Evolutionary conservation across 345 rosid species (phyloP).

Genomic region (Acer saccharum): DNA sequence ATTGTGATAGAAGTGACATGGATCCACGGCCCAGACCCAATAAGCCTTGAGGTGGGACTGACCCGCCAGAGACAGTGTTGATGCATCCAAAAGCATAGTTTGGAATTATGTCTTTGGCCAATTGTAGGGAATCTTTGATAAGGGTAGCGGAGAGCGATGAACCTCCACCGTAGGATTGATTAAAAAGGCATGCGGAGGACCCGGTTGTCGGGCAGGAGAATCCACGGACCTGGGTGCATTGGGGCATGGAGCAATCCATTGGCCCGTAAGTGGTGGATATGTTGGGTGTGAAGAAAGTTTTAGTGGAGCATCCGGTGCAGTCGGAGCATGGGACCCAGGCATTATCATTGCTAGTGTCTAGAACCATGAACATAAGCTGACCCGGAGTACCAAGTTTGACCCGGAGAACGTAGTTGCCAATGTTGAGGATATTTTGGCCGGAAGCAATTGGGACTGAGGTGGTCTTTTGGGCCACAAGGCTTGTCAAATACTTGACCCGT

Average conservation of each 20-base stretch:
- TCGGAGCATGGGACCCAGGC: constrained; percentile 83
- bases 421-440: constrained; percentile 46
- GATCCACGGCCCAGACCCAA: constrained; percentile 90
- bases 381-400: constrained; percentile 79
- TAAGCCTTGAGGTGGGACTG: constrained; percentile 80
- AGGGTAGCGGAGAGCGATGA: constrained; percentile 74
- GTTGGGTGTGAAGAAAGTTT: constrained; percentile 46
- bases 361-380: constrained; percentile 79
- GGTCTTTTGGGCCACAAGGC: constrained; percentile 51
- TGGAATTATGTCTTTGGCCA: constrained; percentile 52
- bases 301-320: constrained; percentile 62
- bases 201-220: constrained; percentile 63
- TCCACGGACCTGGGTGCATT: constrained; percentile 72
- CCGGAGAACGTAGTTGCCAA: constrained; percentile 69
- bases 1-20: constrained; percentile 64
- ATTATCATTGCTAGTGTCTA: constrained; percentile 75
- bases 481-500: constrained; percentile 60
- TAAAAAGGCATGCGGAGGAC: constrained; percentile 53
- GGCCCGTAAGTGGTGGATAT: constrained; percentile 55
- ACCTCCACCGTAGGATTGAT: constrained; percentile 85
- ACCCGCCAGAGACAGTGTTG: constrained; percentile 49
- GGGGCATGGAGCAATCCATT: constrained; percentile 65
- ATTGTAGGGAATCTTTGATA: constrained; percentile 53
- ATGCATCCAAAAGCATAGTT: constrained; percentile 71
- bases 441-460: constrained; percentile 67